Evolutionary conservation across 1,284 basidiomycete genomes (phyloP).

Genomic region (Singerocomus inundabilis): DNA sequence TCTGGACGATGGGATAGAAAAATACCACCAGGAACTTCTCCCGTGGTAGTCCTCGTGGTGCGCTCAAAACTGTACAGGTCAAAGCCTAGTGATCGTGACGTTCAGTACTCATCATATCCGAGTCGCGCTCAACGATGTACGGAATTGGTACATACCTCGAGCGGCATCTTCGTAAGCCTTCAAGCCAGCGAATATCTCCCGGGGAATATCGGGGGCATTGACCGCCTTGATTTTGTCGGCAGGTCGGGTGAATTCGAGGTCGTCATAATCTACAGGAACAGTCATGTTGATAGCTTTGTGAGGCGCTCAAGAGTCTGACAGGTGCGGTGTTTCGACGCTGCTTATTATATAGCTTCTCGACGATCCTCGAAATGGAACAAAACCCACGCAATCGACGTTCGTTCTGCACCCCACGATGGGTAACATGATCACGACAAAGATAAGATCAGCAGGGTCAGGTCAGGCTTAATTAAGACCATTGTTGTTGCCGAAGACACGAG

Average conservation of each 20-base stretch:
- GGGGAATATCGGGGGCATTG: conserved; percentile 30
- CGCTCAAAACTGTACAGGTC: conserved; percentile 24
- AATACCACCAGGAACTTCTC: conserved; percentile 21
- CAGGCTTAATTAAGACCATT: background rate
- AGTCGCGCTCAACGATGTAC: background rate
- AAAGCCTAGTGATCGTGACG: conserved; percentile 21
- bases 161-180: conserved; percentile 37
- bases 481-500: conserved; percentile 1
- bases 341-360: conserved; percentile 10
- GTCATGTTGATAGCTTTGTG: conserved; percentile 16
- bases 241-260: conserved; percentile 34
- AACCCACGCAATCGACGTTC: background rate
- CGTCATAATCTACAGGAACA: conserved; percentile 22
- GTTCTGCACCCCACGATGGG: background rate
- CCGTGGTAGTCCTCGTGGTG: conserved; percentile 8
- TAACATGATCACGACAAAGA: conserved; percentile 4
- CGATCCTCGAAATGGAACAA: background rate
- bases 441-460: conserved; percentile 5
- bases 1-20: conserved; percentile 37
- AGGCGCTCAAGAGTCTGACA: background rate
- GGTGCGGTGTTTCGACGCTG: too few species aligned
- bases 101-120: background rate
- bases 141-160: conserved; percentile 23
- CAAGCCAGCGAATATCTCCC: conserved; percentile 34
- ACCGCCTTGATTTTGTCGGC: conserved; percentile 38